Base-by-base conservation (phyloP, 1,284 basidiomycete species). In the Sanghuangporus sanghuang region DNA sequence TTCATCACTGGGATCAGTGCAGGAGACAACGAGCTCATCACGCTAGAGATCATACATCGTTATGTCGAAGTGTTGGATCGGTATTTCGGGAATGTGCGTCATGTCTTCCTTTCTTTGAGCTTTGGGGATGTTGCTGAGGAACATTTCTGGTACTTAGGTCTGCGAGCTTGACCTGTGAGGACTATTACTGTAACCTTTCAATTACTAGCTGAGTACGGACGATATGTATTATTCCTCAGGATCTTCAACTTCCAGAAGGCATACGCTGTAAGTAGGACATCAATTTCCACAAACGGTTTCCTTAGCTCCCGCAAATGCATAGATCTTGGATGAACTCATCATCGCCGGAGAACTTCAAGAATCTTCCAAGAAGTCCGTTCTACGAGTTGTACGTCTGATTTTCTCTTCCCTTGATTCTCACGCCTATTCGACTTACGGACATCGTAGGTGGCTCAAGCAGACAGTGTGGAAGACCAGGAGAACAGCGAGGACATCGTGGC, bases 161-260 rank as follows among this genome's bases (percentile, higher is more conserved):
- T 98, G 95, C 80, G 95, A 98, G 77, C 81, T 98, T 58, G 96
- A 98, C 76, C 80, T 98, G 92, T 95, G 73, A 76, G 83, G 70
- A 4, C 61, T 18, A 35, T 36, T 59, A 46, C 23, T 23, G 46
- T 60, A 40, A 39, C 63, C 38, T 49, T 57, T 36, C 58, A 35
- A n/a, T 61, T 50, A 23, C 67, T 35, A 27, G 5, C 21, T 6
- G 12, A 23, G 32, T 12, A 5, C 50, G 3, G 21, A 27, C 18
- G 7, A 14, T 36, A 14, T 38, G 32, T 16, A 18, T 56, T 40
- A 14, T 40, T 40, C 35, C 7, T 55, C 70, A 95, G 92, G 64
- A 98, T 98, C 72, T 98, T 98, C 84, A 98, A 98, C 80, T 98
- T 97, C 77, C 95, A 98, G 75, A 97, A 97, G 75, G 95, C 95